phyloP scores from a whole-genome alignment of 371 early-diverging fungal species.

The Nosema muscidifuracis region DNA sequence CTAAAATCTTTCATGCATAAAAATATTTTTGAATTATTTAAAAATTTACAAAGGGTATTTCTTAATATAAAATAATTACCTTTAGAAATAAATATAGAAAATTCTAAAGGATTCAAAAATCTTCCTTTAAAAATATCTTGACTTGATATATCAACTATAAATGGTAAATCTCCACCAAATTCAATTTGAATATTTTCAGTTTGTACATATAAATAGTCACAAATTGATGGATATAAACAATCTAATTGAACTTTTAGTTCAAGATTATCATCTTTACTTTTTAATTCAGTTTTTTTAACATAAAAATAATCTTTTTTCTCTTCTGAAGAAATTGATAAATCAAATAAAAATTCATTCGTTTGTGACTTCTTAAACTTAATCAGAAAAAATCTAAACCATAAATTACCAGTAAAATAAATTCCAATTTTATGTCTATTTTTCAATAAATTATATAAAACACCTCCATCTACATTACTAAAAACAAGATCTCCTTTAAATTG shows the following conservation, averaged over 20 bases:
- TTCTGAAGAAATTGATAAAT: neutral
- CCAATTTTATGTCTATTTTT: neutral
- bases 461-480: neutral
- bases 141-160: neutral
- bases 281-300: neutral
- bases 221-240: neutral
- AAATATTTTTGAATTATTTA: too few relatives aligned
- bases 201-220: neutral
- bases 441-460: neutral
- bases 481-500: neutral
- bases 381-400: slow-evolving; percentile 3
- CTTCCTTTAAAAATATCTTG: neutral
- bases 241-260: neutral
- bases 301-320: neutral
- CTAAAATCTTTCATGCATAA: too few relatives aligned
- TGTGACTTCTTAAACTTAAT: neutral
- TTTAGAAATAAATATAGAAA: too few relatives aligned
- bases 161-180: neutral
- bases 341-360: neutral
- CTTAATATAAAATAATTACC: too few relatives aligned
- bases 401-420: neutral
- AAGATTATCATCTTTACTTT: neutral
- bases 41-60: too few relatives aligned
- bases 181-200: neutral
- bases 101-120: neutral